Conservation (phyloP, 768 basidiomycete species). For the Aureoboletus auriporus region DNA sequence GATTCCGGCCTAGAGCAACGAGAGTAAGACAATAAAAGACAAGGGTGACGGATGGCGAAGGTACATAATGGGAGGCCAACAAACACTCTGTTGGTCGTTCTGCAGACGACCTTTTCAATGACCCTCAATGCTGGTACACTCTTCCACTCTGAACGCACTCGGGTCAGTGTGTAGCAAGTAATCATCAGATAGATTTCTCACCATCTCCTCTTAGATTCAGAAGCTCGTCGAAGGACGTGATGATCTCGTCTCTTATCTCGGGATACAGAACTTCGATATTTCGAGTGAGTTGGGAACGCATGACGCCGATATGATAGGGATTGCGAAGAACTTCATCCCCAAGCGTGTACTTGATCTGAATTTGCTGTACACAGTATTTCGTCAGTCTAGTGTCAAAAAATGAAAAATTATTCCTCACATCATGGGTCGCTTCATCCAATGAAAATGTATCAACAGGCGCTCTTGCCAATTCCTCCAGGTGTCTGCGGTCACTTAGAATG, state of each 20-base stretch:
- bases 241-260: slow-evolving; percentile 42
- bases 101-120: slow-evolving; percentile 35
- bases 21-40: background rate
- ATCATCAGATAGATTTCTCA: background rate
- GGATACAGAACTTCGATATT: slow-evolving; percentile 37
- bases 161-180: background rate
- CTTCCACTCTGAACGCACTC: slow-evolving; percentile 36
- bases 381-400: too few relatives aligned
- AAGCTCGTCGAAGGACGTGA: slow-evolving; percentile 34
- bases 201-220: slow-evolving; percentile 23
- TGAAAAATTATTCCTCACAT: background rate
- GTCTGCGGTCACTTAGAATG: background rate
- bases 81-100: slow-evolving; percentile 43
- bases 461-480: slow-evolving; percentile 4
- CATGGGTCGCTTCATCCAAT: background rate
- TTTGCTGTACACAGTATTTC: slow-evolving; percentile 20
- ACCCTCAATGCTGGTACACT: slow-evolving; percentile 23
- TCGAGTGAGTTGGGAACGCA: slow-evolving; percentile 32
- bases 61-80: slow-evolving; percentile 48
- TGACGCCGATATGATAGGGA: slow-evolving; percentile 27
- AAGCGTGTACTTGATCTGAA: slow-evolving; percentile 38
- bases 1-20: slow-evolving; percentile 35
- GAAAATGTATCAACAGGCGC: slow-evolving; percentile 5
- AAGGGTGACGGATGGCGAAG: background rate
- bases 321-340: slow-evolving; percentile 28